Percentiles rank a stretch among this genome's conserved stretches.
phyloP scores from a whole-genome alignment of 2,329 filamentous ascomycete species.

The Pseudofabraea citricarpa region DNA sequence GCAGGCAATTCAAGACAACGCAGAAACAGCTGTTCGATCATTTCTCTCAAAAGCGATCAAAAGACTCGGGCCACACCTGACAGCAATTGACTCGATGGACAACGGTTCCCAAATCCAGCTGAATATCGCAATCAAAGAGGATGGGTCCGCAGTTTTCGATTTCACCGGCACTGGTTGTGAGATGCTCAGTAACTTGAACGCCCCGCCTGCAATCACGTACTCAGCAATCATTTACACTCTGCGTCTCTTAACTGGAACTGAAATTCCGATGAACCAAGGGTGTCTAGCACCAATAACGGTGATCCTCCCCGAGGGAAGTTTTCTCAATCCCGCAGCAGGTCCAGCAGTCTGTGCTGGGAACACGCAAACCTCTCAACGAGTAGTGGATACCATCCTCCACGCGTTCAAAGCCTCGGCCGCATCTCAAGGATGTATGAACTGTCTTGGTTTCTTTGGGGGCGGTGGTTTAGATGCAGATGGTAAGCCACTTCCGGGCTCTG shows the following conservation, averaged over 20 bases:
- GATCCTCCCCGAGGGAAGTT: slow-evolving; percentile 60
- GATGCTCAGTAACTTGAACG: slow-evolving; percentile 72
- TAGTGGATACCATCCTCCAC: slow-evolving; percentile 74
- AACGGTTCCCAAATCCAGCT: slow-evolving; percentile 72
- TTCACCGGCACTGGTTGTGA: slow-evolving; percentile 71
- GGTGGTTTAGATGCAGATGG: slow-evolving; percentile 44
- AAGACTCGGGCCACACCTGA: slow-evolving; percentile 61
- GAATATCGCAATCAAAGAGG: slow-evolving; percentile 64
- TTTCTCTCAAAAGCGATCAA: slow-evolving; percentile 61
- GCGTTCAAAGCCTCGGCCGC: slow-evolving; percentile 74
- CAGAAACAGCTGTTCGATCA: slow-evolving; percentile 65
- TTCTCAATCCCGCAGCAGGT: slow-evolving; percentile 67
- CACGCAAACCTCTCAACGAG: slow-evolving; percentile 70
- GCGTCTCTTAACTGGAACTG: slow-evolving; percentile 68
- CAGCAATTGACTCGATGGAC: slow-evolving; percentile 76
- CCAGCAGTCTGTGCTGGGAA: slow-evolving; percentile 79
- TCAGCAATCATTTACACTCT: slow-evolving; percentile 80
- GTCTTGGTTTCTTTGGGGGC: slow-evolving; percentile 58
- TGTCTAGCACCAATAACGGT: slow-evolving; percentile 72
- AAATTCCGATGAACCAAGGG: slow-evolving; percentile 83
- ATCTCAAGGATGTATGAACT: slow-evolving; percentile 74
- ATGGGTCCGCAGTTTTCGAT: slow-evolving; percentile 70
- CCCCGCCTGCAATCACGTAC: slow-evolving; percentile 73
- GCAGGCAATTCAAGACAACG: slow-evolving; percentile 73
- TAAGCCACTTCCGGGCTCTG: slow-evolving; percentile 24